Base-by-base conservation (phyloP, 2,329 filamentous ascomycete genomes). In the Westerdykella sp. region DNA sequence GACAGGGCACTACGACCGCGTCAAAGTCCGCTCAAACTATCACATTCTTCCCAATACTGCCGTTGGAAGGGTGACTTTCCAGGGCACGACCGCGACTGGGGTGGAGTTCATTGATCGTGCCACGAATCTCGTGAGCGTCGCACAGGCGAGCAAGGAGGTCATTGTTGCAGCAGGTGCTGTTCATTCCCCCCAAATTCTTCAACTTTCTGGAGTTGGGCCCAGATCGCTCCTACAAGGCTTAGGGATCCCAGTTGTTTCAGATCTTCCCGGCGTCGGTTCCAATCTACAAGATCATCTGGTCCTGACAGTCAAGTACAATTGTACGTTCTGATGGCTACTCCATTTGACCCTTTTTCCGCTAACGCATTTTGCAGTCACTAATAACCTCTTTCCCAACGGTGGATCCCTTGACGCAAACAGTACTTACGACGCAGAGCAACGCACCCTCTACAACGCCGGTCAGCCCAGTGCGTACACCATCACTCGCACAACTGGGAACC, bases 131-230 rank as follows among this genome's bases (percentile, higher is more conserved):
- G 48, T 13, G n/a, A 39, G 42, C 18, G 42, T 21, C 4, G 43
- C 56, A 16, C 36, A 11, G 10, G 57, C 57, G 4, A 45, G 22
- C 2, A 57, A 54, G 37, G 80, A 84, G 51, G 71, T 83, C 10
- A 72, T 84, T 18, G 51, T 84, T 1, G 74, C 75, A 4, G 78
- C 78, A 1, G 81, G 81, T 2, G 73, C 69, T 22, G 66, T 83
- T 14, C 71, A 79, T 46, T 79, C 79, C 0, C 80, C 81, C 0
- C 77, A 82, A 54, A 61, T 84, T 4, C 68, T 84, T 2, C 80
- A 84, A 49, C 65, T 82, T 2, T 82, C 78, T 0, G 80, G 81
- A 0, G 71, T 84, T 32, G 81, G 81, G 4, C 0, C 42, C 42
- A 23, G 36, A 39, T 18, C 28, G 12, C 7, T 22, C 22, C 43